Conservation (phyloP, 2,329 filamentous ascomycete genomes). For the Fusarium nodosum region DNA sequence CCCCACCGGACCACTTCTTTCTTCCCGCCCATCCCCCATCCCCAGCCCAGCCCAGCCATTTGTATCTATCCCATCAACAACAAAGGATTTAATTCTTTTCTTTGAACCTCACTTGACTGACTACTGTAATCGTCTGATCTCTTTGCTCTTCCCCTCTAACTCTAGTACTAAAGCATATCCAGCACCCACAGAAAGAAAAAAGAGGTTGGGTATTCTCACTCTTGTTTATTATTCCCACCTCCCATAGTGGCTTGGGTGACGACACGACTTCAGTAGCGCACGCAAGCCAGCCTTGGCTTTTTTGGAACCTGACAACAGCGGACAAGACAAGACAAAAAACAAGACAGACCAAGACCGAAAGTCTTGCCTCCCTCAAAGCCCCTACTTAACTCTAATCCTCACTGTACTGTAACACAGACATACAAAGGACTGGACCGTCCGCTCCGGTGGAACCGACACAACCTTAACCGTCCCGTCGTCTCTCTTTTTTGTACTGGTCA, state of each 20-base stretch:
- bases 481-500: conserved; percentile 16
- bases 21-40: not conserved
- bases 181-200: not conserved
- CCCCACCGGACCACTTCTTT: not conserved
- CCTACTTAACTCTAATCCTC: conserved; percentile 12
- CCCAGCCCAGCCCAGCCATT: conserved; percentile 9
- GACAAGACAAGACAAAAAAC: conserved; percentile 5
- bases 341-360: conserved; percentile 5
- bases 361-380: conserved; percentile 22
- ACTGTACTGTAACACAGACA: conserved; percentile 3
- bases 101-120: conserved; percentile 8
- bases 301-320: conserved; percentile 12
- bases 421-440: conserved; percentile 30
- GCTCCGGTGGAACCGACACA: conserved; percentile 33
- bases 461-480: conserved; percentile 26
- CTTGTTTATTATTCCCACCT: conserved; percentile 27
- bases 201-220: conserved; percentile 33
- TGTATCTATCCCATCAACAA: conserved; percentile 12
- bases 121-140: conserved; percentile 2
- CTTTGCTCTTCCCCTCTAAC: not conserved
- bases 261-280: conserved; percentile 46
- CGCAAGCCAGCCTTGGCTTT: conserved; percentile 43
- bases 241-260: conserved; percentile 40
- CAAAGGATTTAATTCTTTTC: conserved; percentile 12
- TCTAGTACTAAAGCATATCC: not conserved